Conservation (phyloP, 495 filamentous ascomycete species). For the Annulohypoxylon stygium region DNA sequence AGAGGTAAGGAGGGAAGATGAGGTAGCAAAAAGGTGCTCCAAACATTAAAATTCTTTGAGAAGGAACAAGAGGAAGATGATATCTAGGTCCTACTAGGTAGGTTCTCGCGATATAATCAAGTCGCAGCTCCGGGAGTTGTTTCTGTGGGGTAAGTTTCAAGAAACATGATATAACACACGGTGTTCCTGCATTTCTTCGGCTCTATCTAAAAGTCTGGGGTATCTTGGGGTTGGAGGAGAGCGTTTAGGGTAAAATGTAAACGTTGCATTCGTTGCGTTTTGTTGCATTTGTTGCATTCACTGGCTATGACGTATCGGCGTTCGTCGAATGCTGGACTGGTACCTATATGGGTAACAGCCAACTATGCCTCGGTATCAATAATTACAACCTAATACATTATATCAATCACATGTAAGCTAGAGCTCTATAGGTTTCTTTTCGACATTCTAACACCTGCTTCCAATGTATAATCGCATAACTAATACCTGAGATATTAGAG, state of each 20-base stretch:
- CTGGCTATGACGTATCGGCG: not conserved
- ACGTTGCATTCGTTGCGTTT: not conserved
- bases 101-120: too few species aligned
- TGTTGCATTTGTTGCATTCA: not conserved
- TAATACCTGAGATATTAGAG: too few species aligned
- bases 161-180: too few species aligned
- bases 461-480: too few species aligned
- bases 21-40: not conserved
- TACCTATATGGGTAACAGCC: not conserved
- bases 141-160: too few species aligned
- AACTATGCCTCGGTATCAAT: not conserved
- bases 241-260: not conserved
- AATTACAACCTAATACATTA: too few species aligned
- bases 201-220: not conserved
- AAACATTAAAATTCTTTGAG: not conserved
- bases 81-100: not conserved
- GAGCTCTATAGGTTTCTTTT: too few species aligned
- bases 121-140: not conserved
- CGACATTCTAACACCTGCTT: too few species aligned
- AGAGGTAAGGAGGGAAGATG: not conserved
- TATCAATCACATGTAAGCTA: too few species aligned
- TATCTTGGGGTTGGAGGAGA: too few species aligned
- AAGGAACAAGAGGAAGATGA: not conserved
- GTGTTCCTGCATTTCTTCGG: too few species aligned
- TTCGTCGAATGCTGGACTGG: not conserved